phyloP scores from a whole-genome alignment of 1,284 basidiomycete species.

The Bjerkandera adusta region DNA sequence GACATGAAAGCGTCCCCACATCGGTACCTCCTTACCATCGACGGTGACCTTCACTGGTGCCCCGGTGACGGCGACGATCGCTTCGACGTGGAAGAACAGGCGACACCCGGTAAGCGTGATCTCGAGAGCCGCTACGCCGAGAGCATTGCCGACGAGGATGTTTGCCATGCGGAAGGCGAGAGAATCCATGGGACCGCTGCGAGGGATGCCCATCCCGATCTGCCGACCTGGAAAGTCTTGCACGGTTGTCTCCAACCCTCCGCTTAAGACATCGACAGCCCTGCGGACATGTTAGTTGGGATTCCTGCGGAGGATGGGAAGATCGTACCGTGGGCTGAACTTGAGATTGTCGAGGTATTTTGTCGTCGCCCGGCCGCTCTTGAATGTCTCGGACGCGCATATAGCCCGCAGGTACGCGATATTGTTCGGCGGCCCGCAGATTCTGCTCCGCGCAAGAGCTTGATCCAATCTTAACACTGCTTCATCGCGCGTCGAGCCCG shows the following conservation, averaged over 20 bases:
- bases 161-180: constrained; percentile 61
- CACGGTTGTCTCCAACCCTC: constrained; percentile 59
- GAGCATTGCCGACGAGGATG: constrained; percentile 56
- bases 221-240: constrained; percentile 65
- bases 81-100: constrained; percentile 42
- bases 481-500: constrained; percentile 37
- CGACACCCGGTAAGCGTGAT: constrained; percentile 33
- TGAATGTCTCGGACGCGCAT: constrained; percentile 40
- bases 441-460: constrained; percentile 35
- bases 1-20: constrained; percentile 51
- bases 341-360: constrained; percentile 50
- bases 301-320: neutral
- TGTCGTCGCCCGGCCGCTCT: constrained; percentile 50
- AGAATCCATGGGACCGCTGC: constrained; percentile 67
- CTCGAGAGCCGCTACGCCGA: constrained; percentile 58
- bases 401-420: constrained; percentile 50
- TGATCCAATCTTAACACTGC: constrained; percentile 38
- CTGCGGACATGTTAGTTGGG: constrained; percentile 30
- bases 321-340: constrained; percentile 40
- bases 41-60: constrained; percentile 43
- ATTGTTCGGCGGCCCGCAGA: constrained; percentile 57
- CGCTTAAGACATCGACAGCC: constrained; percentile 53
- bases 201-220: constrained; percentile 61
- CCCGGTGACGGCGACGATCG: constrained; percentile 60
- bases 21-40: constrained; percentile 37